phyloP scores from a whole-genome alignment of 2,329 filamentous ascomycete species.

The Colletotrichum sp. region DNA sequence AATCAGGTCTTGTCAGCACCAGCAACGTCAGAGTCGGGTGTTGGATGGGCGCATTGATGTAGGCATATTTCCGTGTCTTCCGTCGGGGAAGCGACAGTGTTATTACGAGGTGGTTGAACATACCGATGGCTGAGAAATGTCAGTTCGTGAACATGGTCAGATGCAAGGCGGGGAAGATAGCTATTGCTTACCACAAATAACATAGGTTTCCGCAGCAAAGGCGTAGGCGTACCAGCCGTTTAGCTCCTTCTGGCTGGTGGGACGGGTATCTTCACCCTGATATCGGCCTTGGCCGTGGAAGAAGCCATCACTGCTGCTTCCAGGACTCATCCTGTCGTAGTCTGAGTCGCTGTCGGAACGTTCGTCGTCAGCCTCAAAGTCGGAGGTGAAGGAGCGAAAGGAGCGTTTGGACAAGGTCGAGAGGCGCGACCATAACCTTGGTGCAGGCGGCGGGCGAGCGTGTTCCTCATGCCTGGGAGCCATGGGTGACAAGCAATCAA shows the following conservation, averaged over 20 bases:
- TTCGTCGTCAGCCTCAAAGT: slow-evolving; percentile 75
- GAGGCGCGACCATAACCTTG: slow-evolving; percentile 53
- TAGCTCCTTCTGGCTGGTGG: slow-evolving; percentile 87
- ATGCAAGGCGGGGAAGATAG: slow-evolving; percentile 18
- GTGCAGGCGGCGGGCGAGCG: slow-evolving; percentile 43
- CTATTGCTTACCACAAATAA: slow-evolving; percentile 77
- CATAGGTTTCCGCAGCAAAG: slow-evolving; percentile 96
- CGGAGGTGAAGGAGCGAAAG: slow-evolving; percentile 64
- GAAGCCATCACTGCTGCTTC: slow-evolving; percentile 40
- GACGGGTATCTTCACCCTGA: slow-evolving; percentile 83
- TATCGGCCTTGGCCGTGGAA: slow-evolving; percentile 57
- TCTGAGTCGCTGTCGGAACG: slow-evolving; percentile 51
- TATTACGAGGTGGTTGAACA: slow-evolving; percentile 5
- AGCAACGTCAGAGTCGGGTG: neutral
- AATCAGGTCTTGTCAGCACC: slow-evolving; percentile 1
- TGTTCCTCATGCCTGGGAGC: slow-evolving; percentile 22
- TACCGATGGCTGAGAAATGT: slow-evolving; percentile 30
- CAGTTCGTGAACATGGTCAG: neutral
- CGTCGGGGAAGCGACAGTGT: neutral
- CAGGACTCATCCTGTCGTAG: slow-evolving; percentile 38
- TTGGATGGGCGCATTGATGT: neutral
- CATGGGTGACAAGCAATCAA: slow-evolving; percentile 4
- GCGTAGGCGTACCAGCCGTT: slow-evolving; percentile 95
- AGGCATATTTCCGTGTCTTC: neutral
- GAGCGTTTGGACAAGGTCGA: slow-evolving; percentile 61